Conservation (phyloP, 148 eudicot species). For the Chenopodium berlandieri region DNA sequence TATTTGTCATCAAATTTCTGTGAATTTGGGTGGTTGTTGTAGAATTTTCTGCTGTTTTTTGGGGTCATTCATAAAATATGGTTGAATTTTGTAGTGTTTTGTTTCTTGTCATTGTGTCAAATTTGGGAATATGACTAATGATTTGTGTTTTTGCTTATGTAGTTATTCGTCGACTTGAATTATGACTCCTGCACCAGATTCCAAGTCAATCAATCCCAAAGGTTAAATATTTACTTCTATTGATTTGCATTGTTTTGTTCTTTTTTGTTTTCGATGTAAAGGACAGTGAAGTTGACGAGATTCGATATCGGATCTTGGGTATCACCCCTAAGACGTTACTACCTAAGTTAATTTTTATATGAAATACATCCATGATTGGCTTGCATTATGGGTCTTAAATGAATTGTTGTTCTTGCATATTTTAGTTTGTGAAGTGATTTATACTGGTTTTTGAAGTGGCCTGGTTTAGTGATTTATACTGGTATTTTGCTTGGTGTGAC, state of each 20-base stretch:
- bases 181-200: slow-evolving; percentile 55
- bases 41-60: neutral
- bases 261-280: no score
- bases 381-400: no score
- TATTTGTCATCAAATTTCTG: no score
- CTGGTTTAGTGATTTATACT: no score
- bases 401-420: neutral
- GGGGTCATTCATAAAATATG: neutral
- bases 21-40: neutral
- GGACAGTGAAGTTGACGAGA: no score
- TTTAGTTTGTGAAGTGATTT: no score
- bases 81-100: neutral
- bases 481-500: neutral
- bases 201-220: slow-evolving; percentile 54
- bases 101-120: neutral
- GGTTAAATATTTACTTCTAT: slow-evolving; percentile 31
- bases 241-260: no score
- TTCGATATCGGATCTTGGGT: no score
- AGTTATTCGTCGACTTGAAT: slow-evolving; percentile 30
- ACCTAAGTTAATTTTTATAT: no score
- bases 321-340: no score
- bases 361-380: no score
- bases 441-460: no score
- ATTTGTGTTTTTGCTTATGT: slow-evolving; percentile 1
- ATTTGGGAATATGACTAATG: neutral